Evolutionary conservation across 345 rosid genomes (phyloP).

Genomic region (Eucalyptus guilfoylei): DNA sequence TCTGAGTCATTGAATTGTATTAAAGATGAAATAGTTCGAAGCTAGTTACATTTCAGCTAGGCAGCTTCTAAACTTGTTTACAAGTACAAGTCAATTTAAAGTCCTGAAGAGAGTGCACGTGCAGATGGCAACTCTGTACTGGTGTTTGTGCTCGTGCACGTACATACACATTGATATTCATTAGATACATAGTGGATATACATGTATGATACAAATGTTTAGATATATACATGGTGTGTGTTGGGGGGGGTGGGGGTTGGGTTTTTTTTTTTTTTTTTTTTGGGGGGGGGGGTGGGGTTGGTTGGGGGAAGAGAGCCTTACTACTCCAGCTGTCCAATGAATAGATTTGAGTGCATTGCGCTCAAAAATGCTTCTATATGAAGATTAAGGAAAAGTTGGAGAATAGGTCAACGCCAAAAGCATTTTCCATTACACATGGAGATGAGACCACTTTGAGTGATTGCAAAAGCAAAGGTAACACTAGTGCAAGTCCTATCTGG

Average conservation of each 20-base stretch:
- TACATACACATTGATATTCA: background rate
- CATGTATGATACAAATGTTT: background rate
- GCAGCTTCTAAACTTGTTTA: background rate
- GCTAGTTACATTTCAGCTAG: background rate
- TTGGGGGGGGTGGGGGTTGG: too few relatives aligned
- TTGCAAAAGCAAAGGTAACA: background rate
- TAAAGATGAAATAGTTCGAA: background rate
- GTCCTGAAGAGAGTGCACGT: background rate
- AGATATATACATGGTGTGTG: background rate
- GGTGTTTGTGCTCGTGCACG: background rate
- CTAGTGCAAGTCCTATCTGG: background rate
- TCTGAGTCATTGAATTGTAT: background rate
- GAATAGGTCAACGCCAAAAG: background rate
- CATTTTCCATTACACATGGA: background rate
- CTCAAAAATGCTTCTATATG: slow-evolving; percentile 66
- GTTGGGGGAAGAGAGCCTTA: slow-evolving; percentile 14
- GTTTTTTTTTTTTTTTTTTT: too few relatives aligned
- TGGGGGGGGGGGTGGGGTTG: background rate
- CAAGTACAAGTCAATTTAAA: background rate
- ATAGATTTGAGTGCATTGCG: slow-evolving; percentile 56
- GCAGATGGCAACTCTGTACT: background rate
- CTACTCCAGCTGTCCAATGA: slow-evolving; percentile 79
- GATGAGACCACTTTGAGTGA: background rate
- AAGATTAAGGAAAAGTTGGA: slow-evolving; percentile 21
- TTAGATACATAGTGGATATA: background rate